Percentiles rank a stretch among this genome's conserved stretches.
These are phyloP conservation scores for Trichoderma sp. DNA, from an alignment of 2,329 filamentous ascomycete genomes.

Conservation along the genomic window DNA sequence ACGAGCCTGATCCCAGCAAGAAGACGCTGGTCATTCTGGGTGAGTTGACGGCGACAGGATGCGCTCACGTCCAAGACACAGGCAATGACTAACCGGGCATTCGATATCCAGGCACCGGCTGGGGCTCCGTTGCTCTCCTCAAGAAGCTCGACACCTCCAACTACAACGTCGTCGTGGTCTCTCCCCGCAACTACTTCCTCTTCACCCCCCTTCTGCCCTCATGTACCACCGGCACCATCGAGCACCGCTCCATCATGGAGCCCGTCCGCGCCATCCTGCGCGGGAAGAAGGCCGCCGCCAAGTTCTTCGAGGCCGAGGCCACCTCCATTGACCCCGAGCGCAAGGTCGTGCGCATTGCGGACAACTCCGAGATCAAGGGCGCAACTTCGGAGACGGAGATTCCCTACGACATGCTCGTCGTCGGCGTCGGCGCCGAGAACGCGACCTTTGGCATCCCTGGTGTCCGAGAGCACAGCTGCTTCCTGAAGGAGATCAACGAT, in stretches of 20 bases:
- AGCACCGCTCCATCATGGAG: conserved; percentile 99
- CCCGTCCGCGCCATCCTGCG: conserved; percentile 94
- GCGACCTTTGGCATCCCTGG: conserved; percentile 97
- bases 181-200: conserved; percentile 98
- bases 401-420: conserved; percentile 95
- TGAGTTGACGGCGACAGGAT: conserved; percentile 47
- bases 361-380: conserved; percentile 92
- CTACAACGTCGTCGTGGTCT: conserved; percentile 98
- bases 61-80: conserved; percentile 1
- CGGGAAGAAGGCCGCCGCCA: conserved; percentile 89
- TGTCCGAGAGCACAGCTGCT: conserved; percentile 92
- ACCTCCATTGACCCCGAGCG: conserved; percentile 92
- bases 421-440: conserved; percentile 97
- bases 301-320: conserved; percentile 97
- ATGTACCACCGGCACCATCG: conserved; percentile 95
- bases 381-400: conserved; percentile 81
- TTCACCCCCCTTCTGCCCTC: conserved; percentile 97
- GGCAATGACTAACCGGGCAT: conserved; percentile 33
- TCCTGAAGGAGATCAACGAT: conserved; percentile 97
- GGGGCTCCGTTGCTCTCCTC: conserved; percentile 91
- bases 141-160: conserved; percentile 99
- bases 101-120: conserved; percentile 74
- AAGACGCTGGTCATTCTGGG: conserved; percentile 96
- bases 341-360: conserved; percentile 84
- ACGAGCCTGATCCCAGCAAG: conserved; percentile 79